A percentile compares a stretch with the other conserved stretches of the same genome.
phyloP scores from a whole-genome alignment of 2,329 filamentous ascomycete species.

The Claviceps africana region DNA sequence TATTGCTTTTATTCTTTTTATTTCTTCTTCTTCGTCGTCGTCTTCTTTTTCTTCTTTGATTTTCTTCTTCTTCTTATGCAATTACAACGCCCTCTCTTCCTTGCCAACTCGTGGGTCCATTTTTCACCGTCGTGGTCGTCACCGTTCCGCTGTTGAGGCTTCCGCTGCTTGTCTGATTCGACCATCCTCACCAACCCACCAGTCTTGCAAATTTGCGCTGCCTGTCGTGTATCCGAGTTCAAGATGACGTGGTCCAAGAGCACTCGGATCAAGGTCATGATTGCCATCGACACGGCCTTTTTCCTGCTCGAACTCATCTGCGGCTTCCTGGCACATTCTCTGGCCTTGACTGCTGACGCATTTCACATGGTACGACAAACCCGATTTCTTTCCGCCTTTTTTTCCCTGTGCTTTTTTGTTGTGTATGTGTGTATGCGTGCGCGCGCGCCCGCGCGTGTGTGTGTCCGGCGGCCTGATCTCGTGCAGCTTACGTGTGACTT shows the following conservation, averaged over 20 bases:
- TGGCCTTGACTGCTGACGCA: slow-evolving; percentile 88
- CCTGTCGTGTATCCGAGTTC: neutral
- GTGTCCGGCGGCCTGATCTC: neutral
- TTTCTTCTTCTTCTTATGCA: no score
- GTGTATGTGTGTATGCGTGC: no score
- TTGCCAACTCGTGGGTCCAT: no score
- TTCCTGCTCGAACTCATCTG: slow-evolving; percentile 79
- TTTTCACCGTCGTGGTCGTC: neutral
- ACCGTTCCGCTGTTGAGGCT: neutral
- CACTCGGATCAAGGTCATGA: slow-evolving; percentile 81
- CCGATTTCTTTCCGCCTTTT: no score
- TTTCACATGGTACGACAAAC: slow-evolving; percentile 98
- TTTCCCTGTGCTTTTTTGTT: no score
- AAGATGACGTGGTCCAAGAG: slow-evolving; percentile 83
- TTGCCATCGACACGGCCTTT: slow-evolving; percentile 78
- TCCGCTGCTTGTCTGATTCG: neutral
- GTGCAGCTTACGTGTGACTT: neutral
- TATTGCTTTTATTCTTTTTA: no score
- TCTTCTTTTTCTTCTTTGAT: neutral
- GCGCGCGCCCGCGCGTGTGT: no score
- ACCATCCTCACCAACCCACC: neutral
- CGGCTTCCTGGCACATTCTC: slow-evolving; percentile 76
- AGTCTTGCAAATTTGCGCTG: neutral
- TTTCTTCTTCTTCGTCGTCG: neutral
- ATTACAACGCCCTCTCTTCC: no score